Base-by-base conservation (phyloP, 2,329 filamentous ascomycete species). In the Cytospora schulzeri region DNA sequence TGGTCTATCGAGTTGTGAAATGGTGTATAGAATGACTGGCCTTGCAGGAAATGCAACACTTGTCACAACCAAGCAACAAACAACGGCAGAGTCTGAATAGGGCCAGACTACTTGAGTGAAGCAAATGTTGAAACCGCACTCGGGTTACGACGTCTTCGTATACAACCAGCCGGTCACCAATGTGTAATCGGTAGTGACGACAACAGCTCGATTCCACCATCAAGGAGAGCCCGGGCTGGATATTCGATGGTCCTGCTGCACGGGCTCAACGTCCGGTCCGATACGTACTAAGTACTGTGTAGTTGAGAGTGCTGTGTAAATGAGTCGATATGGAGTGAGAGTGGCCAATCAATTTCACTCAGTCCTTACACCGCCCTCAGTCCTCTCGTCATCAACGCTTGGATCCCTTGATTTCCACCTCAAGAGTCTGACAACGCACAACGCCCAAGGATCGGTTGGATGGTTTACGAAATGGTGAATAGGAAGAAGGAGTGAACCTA, bases 261-360 rank as follows among this genome's bases (percentile, higher is more conserved):
- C 52, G 15, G 14, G 35, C 45, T 51, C 33, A 54, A 45, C 19
- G 51, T 33, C 33, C 50, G 33, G 50, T 50, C 33, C n/a, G n/a
- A 48, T 48, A 48, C 45, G 22, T n/a, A n/a, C n/a, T n/a, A n/a
- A n/a, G n/a, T n/a, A n/a, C n/a, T n/a, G n/a, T n/a, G n/a, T 48
- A 54, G 58, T 4, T 26, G 33, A 48, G 9, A 26, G 33, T 45
- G 35, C 38, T 22, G 35, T 33, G 53, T 55, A 28, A 48, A 55
- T 62, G 60, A 62, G 51, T 61, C 59, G 59, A 29, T n/a, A 61
- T 22, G 38, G 45, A n/a, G 31, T 35, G 45, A 62, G 45, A 54
- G 54, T 41, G 35, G 52, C 52, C 28, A 54, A 17, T 56, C 28
- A 12, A 12, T 26, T 41, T 56, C 50, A 22, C 28, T 45, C 59